These are phyloP conservation scores for Fomitopsis schrenkii DNA, from an alignment of 1,284 basidiomycete genomes.

Conservation along the genomic window DNA sequence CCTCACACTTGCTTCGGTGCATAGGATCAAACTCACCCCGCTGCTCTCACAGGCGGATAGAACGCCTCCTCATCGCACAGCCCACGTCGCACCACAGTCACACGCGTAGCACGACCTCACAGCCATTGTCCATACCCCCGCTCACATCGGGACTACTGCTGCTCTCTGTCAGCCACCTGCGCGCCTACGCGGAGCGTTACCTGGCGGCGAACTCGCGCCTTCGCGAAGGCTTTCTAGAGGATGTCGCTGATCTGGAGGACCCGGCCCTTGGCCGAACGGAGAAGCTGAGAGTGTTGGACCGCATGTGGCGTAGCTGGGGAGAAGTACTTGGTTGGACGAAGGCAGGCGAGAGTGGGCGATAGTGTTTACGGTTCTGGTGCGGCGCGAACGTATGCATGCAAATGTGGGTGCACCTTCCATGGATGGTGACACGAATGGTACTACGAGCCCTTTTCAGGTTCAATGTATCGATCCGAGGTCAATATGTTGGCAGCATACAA, in stretches of 20 bases:
- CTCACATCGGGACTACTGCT: constrained; percentile 71
- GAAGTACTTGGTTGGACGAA: constrained; percentile 51
- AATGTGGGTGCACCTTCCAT: too few relatives aligned
- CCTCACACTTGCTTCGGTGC: not conserved
- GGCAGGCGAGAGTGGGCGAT: constrained; percentile 9
- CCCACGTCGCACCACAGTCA: constrained; percentile 25
- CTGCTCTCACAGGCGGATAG: constrained; percentile 53
- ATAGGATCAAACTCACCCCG: not conserved
- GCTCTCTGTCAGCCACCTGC: constrained; percentile 66
- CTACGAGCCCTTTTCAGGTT: too few relatives aligned
- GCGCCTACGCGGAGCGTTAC: constrained; percentile 53
- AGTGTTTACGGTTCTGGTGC: not conserved
- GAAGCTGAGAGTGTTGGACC: constrained; percentile 74
- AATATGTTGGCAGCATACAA: too few relatives aligned
- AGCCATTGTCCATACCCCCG: constrained; percentile 35
- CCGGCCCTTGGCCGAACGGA: constrained; percentile 61
- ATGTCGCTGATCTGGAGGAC: constrained; percentile 82
- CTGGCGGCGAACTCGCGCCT: constrained; percentile 56
- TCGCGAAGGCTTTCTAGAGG: constrained; percentile 79
- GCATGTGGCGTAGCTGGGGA: constrained; percentile 93
- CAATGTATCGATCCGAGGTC: too few relatives aligned
- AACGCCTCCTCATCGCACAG: constrained; percentile 62
- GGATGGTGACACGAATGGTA: too few relatives aligned
- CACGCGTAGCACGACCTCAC: constrained; percentile 4
- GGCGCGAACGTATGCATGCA: too few relatives aligned